phyloP scores from a whole-genome alignment of 352 stramenopile genomes.

The Globisporangium sylvaticum region DNA sequence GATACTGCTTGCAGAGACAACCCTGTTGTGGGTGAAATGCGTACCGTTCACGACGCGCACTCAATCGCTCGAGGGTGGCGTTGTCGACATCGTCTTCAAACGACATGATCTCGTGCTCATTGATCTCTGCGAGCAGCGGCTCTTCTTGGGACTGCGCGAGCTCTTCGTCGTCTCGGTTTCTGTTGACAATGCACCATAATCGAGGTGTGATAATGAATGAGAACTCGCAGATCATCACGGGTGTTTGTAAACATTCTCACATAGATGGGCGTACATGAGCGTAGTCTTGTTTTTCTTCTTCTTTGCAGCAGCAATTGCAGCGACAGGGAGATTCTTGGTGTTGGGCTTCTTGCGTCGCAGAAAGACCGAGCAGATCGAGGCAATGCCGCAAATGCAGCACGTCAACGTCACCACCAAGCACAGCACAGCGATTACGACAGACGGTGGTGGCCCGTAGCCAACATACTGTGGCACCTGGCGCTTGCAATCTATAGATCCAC shows the following conservation, averaged over 20 bases:
- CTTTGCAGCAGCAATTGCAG: conserved; percentile 1
- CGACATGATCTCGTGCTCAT: conserved; percentile 44
- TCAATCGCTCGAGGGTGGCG: conserved; percentile 46
- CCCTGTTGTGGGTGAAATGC: neutral
- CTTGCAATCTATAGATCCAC: conserved; percentile 57
- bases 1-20: neutral
- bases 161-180: conserved; percentile 32
- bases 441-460: conserved; percentile 74
- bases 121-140: conserved; percentile 44
- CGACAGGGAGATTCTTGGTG: neutral
- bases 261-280: conserved; percentile 15
- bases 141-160: conserved; percentile 35
- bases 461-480: conserved; percentile 68
- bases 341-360: conserved; percentile 23
- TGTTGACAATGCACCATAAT: neutral
- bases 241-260: neutral
- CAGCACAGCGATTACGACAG: conserved; percentile 81
- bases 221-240: neutral
- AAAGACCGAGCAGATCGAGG: conserved; percentile 75
- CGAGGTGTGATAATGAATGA: neutral
- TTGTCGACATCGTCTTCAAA: conserved; percentile 65
- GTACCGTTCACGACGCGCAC: conserved; percentile 34
- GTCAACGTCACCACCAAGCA: conserved; percentile 79
- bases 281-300: conserved; percentile 29
- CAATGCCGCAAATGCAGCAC: conserved; percentile 77